Percentiles rank a stretch among this genome's conserved stretches.
phyloP scores from a whole-genome alignment of 2,329 filamentous ascomycete species.

The Trichoderma sp. region DNA sequence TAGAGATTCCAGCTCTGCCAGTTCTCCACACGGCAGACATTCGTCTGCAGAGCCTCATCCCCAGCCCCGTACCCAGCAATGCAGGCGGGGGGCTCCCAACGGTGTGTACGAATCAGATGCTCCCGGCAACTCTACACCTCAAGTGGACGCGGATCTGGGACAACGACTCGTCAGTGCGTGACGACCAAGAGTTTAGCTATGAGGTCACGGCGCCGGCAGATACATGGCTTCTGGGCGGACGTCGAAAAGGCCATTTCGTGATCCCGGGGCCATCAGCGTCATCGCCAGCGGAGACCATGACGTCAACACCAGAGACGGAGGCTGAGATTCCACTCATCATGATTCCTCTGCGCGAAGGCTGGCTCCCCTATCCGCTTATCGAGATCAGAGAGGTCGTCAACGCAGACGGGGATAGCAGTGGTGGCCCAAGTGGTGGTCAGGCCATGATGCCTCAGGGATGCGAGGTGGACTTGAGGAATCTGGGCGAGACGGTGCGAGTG shows the following conservation, averaged over 20 bases:
- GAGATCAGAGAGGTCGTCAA: conserved; percentile 70
- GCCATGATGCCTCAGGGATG: conserved; percentile 46
- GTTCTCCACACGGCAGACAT: conserved; percentile 82
- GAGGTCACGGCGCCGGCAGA: conserved; percentile 76
- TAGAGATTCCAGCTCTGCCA: conserved; percentile 82
- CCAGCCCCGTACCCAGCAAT: conserved; percentile 38
- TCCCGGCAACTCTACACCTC: conserved; percentile 64
- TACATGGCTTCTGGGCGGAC: conserved; percentile 83
- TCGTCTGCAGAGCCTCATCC: conserved; percentile 50
- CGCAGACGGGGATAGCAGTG: conserved; percentile 34
- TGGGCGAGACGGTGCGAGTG: conserved; percentile 77
- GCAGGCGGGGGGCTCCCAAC: conserved; percentile 47
- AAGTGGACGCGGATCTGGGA: conserved; percentile 68
- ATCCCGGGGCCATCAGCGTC: conserved; percentile 49
- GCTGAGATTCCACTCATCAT: conserved; percentile 71
- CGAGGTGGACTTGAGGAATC: conserved; percentile 80
- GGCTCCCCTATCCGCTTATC: conserved; percentile 74
- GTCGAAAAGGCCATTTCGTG: conserved; percentile 76
- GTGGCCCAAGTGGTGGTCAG: not conserved
- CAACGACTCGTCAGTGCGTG: conserved; percentile 46
- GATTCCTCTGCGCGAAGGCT: conserved; percentile 78
- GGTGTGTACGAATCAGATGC: conserved; percentile 65
- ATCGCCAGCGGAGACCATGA: conserved; percentile 46
- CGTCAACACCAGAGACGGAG: conserved; percentile 55
- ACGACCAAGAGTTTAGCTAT: conserved; percentile 76